Base-by-base conservation (phyloP, 805 yeast species). In the Teunomyces tritomae region DNA sequence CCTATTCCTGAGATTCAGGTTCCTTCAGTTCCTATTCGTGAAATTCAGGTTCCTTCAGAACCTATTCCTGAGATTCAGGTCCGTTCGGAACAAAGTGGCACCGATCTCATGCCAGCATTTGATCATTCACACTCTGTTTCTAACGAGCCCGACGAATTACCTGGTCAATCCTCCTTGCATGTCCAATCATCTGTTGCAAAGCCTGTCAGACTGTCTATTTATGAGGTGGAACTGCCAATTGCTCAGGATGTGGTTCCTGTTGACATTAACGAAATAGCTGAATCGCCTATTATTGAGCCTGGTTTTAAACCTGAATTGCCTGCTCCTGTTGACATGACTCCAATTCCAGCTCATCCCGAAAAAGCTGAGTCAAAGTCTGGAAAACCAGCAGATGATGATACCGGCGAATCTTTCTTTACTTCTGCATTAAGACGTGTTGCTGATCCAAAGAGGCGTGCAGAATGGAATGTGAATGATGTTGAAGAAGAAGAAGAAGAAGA, bases 391-490 rank as follows among this genome's bases (percentile, higher is more conserved):
- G 39, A 34, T 5, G 39, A 34, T 8, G 29, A 37, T 11, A 9
- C 27, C 16, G 34, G 34, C 8, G 34, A 9, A 32, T 32, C 34
- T 13, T 32, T 32, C 34, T 37, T 37, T 37, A 29, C 40, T 20
- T 37, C 40, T 11, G 40, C 40, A 6, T 37, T 37, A 29, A 37
- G 11, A n/a, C 40, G 40, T 37, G 40, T 37, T 20, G 27, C 29
- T 2, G 40, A 37, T 16, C 40, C 40, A 10, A 37, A 37, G 17
- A 37, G 40, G 8, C 40, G 26, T 2, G n/a, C 16, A 10, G 36
- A 33, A 14, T 33, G 13, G 36, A 14, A 6, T 20, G 24, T 6
- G 24, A 20, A 20, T 20, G 24, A 20, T 4, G 24, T 20, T 2
- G 24, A 20, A 20, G 24, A 20, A 20, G 24, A 20, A 20, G 24